Conservation (phyloP, 106 monocot species). For the Phalaenopsis equestris region DNA sequence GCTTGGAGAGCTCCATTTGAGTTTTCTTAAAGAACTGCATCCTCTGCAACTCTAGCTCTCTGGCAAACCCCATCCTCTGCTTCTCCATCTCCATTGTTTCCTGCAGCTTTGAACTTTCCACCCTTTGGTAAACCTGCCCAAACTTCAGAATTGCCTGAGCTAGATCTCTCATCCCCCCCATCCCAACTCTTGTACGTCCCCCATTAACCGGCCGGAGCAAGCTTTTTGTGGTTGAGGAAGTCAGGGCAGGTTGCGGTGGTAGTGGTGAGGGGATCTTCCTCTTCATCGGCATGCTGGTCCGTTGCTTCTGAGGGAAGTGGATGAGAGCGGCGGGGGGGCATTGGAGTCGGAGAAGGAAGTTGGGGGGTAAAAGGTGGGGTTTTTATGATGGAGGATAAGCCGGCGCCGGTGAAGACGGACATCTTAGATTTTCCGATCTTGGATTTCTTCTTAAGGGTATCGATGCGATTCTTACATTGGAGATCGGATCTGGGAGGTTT, state of each 20-base stretch:
- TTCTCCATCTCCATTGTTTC: slow-evolving; percentile 68
- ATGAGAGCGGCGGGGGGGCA: slow-evolving; percentile 4
- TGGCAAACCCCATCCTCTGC: slow-evolving; percentile 53
- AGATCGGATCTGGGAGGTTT: slow-evolving; percentile 51
- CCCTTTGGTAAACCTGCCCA: slow-evolving; percentile 76
- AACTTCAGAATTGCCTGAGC: slow-evolving; percentile 40
- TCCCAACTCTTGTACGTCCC: neutral
- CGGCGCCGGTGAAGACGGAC: neutral
- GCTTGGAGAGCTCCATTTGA: slow-evolving; percentile 43
- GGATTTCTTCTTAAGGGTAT: slow-evolving; percentile 94
- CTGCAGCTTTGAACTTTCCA: slow-evolving; percentile 57
- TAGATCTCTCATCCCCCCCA: slow-evolving; percentile 27
- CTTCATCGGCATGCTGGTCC: slow-evolving; percentile 7
- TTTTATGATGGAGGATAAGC: slow-evolving; percentile 7
- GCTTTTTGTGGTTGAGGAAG: slow-evolving; percentile 30
- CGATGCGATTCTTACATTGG: slow-evolving; percentile 95
- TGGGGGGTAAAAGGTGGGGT: neutral
- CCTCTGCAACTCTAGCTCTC: slow-evolving; percentile 68
- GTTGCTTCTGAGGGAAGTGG: slow-evolving; percentile 29
- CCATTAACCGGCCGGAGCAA: slow-evolving; percentile 25
- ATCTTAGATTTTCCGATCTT: slow-evolving; percentile 65
- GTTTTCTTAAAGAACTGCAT: slow-evolving; percentile 65
- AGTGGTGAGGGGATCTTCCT: neutral
- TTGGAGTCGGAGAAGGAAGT: slow-evolving; percentile 1
- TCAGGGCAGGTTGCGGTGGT: slow-evolving; percentile 6